These are phyloP conservation scores for Zygosaccharomyces siamensis DNA, from an alignment of 805 yeast species.

Conservation along the genomic window DNA sequence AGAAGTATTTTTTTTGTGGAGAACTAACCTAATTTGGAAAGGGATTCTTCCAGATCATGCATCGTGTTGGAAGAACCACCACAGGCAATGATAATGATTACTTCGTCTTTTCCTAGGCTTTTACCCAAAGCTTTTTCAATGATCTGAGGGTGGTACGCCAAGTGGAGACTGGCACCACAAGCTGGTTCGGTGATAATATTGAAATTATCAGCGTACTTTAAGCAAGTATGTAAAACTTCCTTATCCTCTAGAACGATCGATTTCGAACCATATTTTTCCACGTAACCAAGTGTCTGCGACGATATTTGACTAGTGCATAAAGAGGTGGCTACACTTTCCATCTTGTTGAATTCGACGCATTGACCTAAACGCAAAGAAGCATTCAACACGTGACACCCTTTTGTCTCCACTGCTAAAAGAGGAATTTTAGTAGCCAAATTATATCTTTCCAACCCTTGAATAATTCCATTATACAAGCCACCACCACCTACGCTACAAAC, in stretches of 20 bases:
- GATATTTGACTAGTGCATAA: constrained; percentile 61
- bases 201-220: constrained; percentile 47
- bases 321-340: constrained; percentile 56
- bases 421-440: constrained; percentile 35
- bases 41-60: constrained; percentile 19
- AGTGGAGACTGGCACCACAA: constrained; percentile 61
- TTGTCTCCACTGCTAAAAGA: constrained; percentile 50
- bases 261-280: constrained; percentile 37
- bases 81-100: constrained; percentile 51
- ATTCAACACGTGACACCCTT: constrained; percentile 52
- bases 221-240: constrained; percentile 52
- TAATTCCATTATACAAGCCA: constrained; percentile 49
- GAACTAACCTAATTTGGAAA: neutral
- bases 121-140: constrained; percentile 22
- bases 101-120: constrained; percentile 35
- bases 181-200: constrained; percentile 61
- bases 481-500: constrained; percentile 57
- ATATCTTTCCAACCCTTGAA: constrained; percentile 39
- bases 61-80: constrained; percentile 41
- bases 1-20: neutral
- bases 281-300: constrained; percentile 43
- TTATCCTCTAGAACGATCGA: constrained; percentile 47
- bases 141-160: constrained; percentile 36
- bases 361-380: constrained; percentile 45
- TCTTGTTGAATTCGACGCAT: constrained; percentile 42